Evolutionary conservation across 495 filamentous ascomycete genomes (phyloP), one percentile per base, ranked within the genome.

Genomic region (Penicillium paxilli): DNA sequence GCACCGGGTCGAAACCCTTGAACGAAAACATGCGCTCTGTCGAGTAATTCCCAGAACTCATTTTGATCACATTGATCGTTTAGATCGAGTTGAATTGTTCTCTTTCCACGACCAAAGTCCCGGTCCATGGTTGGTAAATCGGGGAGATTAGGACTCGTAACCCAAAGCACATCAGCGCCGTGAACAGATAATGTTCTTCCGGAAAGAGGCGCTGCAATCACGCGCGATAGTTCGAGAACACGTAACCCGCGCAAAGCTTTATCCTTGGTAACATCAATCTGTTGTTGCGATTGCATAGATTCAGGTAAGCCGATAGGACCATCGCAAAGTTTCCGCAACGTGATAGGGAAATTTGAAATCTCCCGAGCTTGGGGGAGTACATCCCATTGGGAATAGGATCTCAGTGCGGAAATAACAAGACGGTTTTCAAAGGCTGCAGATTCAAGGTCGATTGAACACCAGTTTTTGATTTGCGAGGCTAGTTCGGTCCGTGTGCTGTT

Each of bases 51-150:
- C 10, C 68, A 67, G 45, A 89, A 80, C 4, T 62, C 51, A 11
- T 60, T 56, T 8, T 74, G 59, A 54, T 78, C 83, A 11, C 57
- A 49, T 2, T 66, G 33, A 53, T 52, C 57, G 23, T 74, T 71
- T 9, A 88, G 77, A 56, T 87, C 76, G 20, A 88, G 55, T 32
- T 71, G 63, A 11, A 67, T 58, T n/a, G 66, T 64, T 24, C 72
- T 58, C 63, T 88, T 88, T 32, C 85, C 83, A 16, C 80, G 75
- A 64, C 87, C 86, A 59, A 82, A 79, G 53, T 88, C 84, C 14
- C 87, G 80, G 69, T 87, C 83, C 63, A 87, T 82, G 61, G 82
- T 82, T 1, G 86, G 84, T 16, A 87, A 80, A 52, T 87, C 84
- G 7, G 80, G 79, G 20, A 87, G 70, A 28, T 76, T 67, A 0